Evolutionary conservation across 148 eudicot genomes (phyloP), one percentile per base, ranked within the genome.

Genomic region (Amaranthus cruentus): DNA sequence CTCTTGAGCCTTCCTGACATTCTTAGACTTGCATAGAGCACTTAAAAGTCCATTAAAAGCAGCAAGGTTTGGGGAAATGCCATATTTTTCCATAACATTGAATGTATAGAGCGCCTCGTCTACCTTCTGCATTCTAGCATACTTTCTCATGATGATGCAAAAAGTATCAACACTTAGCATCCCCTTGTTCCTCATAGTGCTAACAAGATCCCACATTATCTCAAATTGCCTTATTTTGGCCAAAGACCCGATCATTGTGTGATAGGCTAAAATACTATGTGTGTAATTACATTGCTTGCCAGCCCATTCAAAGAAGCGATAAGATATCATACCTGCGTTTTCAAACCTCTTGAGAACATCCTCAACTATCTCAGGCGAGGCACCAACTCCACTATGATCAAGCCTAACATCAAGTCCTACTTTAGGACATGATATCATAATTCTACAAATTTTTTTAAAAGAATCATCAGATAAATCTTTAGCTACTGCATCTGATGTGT

Each of bases 221-320:
- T 95, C 82, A 73, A 88, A 91, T 78, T 95, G 96, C 83, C 98
- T 88, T 70, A 95, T 87, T 83, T 95, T 95, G 73, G 93, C 97
- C 64, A 95, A 65, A 73, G 98, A 91, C 70, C 79, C 97, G 10
- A 95, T 91, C 91, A 95, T 88, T 15, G 55, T 69, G 71, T 95
- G 97, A 76, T 89, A 91, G 69, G 97, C 90, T 82, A 82, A 80
- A 61, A 88, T 76, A 73, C 88, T 91, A 57, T 91, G 98, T 74
- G 70, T 80, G 62, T 95, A 95, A 66, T 87, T 52, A 42, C 82
- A 87, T 78, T 95, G 91, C 81, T 85, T 90, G 61, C 89, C 86
- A n/a, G 97, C 97, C 97, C 96, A 95, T 72, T 88, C 91, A 43
- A 95, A 95, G 82, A 95, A 95, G 57, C 84, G 74, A 76, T 84